These are phyloP conservation scores for Golubevia pallescens DNA, from an alignment of 1,284 basidiomycete species.

Conservation along the genomic window DNA sequence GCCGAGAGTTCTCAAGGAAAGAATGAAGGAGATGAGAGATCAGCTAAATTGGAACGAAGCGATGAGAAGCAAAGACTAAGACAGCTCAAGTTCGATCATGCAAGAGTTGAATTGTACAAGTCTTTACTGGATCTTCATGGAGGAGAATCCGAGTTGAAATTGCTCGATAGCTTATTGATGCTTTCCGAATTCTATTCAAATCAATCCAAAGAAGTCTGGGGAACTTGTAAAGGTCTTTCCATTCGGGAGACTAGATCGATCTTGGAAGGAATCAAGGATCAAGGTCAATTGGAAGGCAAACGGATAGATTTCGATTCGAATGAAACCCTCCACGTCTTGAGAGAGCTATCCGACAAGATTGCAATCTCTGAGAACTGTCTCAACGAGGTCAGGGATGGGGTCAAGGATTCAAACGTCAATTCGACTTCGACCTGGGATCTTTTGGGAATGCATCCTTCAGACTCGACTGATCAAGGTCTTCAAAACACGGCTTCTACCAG, in stretches of 20 bases:
- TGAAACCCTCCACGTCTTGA: too few relatives aligned
- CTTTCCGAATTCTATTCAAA: slow-evolving; percentile 22
- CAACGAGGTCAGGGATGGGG: too few relatives aligned
- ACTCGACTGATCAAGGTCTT: background rate
- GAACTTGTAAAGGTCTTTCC: background rate
- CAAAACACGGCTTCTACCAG: background rate
- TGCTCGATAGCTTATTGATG: slow-evolving; percentile 19
- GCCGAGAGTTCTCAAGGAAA: too few relatives aligned
- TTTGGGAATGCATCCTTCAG: too few relatives aligned
- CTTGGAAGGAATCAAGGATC: too few relatives aligned
- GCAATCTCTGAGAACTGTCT: too few relatives aligned
- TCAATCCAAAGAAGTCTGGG: background rate
- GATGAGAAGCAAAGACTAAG: slow-evolving; percentile 47
- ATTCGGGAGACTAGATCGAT: background rate
- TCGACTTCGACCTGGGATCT: too few relatives aligned
- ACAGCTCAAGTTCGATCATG: slow-evolving; percentile 34
- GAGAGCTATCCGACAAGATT: too few relatives aligned
- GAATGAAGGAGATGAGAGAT: too few relatives aligned
- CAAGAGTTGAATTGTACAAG: slow-evolving; percentile 29
- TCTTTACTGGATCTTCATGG: slow-evolving; percentile 25
- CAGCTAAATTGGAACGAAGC: slow-evolving; percentile 21
- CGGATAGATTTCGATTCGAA: too few relatives aligned
- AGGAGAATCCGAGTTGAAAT: slow-evolving; percentile 28
- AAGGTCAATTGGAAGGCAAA: too few relatives aligned
- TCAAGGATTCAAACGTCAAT: too few relatives aligned